Evolutionary conservation across 2,329 filamentous ascomycete genomes (phyloP), one percentile per base, ranked within the genome.

Genomic region (Chaetothyriales sp.): DNA sequence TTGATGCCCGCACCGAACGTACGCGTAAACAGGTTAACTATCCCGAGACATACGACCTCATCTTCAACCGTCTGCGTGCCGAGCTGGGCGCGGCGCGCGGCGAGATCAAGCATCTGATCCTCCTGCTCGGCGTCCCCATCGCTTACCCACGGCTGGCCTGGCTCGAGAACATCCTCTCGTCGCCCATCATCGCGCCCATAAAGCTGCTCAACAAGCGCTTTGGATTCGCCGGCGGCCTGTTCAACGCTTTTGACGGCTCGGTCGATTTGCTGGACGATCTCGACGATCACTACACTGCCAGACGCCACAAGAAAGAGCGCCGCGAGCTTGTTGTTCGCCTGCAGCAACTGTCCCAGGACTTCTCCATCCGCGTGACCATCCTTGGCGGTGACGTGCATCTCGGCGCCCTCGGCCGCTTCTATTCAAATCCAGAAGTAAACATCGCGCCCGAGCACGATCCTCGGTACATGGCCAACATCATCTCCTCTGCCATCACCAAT

Each of bases 21-120:
- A 95, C 90, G 7, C 81, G 90, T 40, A 88, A 94, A 63, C 89
- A 95, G 69, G 82, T 97, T 69, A 95, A 95, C 71, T 95, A 95
- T 62, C 66, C 73, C 52, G 69, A 84, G 67, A 70, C 89, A 66
- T 67, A 84, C 70, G 64, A 77, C 63, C 56, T 77, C 71, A 73
- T 83, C 46, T 83, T 82, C 61, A 63, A 72, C 37, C 75, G 77
- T 2, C 66, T 81, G 2, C 64, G 73, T 28, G 64, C 66, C 9
- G 77, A 82, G 56, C 68, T 82, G 9, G 62, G 66, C 0, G 72
- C 70, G 0, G 64, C 69, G 5, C 73, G 77, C 51, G 73, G 73
- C 25, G 71, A 77, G 18, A 76, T 83, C 63, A 82, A 80, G 66
- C 80, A 83, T 61, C 63, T 83, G 19, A 70, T 83, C 43, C 66